Percentiles rank a stretch among this genome's conserved stretches.
phyloP scores from a whole-genome alignment of 2,329 filamentous ascomycete genomes.

The Neofusicoccum sp. region DNA sequence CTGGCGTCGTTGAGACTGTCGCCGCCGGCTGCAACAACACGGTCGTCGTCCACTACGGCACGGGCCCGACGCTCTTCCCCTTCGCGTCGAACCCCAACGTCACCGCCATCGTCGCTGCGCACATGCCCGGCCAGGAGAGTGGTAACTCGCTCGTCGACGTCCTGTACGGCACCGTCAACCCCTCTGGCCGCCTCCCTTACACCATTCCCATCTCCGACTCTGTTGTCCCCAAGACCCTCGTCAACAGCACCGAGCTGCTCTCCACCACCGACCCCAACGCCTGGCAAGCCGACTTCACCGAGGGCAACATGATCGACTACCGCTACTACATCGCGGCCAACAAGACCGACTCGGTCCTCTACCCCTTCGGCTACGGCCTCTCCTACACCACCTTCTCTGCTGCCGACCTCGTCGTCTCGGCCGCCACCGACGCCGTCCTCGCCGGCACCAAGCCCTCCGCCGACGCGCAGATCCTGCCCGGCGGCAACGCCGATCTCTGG shows the following conservation, averaged over 20 bases:
- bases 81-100: slow-evolving; percentile 39
- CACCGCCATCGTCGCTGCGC: slow-evolving; percentile 41
- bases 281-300: slow-evolving; percentile 51
- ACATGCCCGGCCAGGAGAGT: slow-evolving; percentile 42
- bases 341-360: slow-evolving; percentile 25
- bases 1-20: slow-evolving; percentile 29
- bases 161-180: slow-evolving; percentile 40
- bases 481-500: slow-evolving; percentile 58
- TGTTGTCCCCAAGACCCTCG: slow-evolving; percentile 29
- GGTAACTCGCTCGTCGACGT: slow-evolving; percentile 42
- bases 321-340: slow-evolving; percentile 48
- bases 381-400: slow-evolving; percentile 37
- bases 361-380: slow-evolving; percentile 39
- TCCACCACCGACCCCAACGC: slow-evolving; percentile 35
- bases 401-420: slow-evolving; percentile 11
- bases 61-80: slow-evolving; percentile 42
- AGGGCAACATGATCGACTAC: slow-evolving; percentile 56
- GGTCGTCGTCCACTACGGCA: slow-evolving; percentile 48
- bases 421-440: not conserved
- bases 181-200: slow-evolving; percentile 39
- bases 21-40: slow-evolving; percentile 51
- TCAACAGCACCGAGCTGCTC: slow-evolving; percentile 35
- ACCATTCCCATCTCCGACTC: slow-evolving; percentile 38
- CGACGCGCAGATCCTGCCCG: slow-evolving; percentile 31
- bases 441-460: slow-evolving; percentile 18